phyloP scores from a whole-genome alignment of 371 early-diverging fungal species.

The Apophysomyces variabilis region DNA sequence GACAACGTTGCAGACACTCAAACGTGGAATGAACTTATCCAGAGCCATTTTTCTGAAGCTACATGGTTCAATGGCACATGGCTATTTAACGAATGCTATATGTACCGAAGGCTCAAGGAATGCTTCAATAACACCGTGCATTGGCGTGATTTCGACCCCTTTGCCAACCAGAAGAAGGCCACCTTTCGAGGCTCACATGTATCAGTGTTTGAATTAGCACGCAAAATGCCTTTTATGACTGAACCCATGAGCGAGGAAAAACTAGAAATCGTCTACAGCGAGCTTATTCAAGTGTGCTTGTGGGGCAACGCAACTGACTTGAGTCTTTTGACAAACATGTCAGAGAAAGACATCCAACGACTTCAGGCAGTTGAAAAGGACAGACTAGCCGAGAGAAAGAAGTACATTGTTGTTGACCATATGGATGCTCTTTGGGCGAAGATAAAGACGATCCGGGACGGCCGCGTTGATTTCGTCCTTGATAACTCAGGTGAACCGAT shows the following conservation, averaged over 20 bases:
- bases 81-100: conserved; percentile 82
- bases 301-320: conserved; percentile 94
- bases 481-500: conserved; percentile 79
- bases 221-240: conserved; percentile 51
- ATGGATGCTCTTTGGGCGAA: conserved; percentile 63
- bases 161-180: conserved; percentile 69
- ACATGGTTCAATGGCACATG: conserved; percentile 79
- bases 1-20: conserved; percentile 64
- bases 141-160: conserved; percentile 80
- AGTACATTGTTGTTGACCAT: conserved; percentile 67
- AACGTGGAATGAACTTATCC: conserved; percentile 68
- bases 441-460: conserved; percentile 47
- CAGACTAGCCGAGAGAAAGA: conserved; percentile 37
- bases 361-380: conserved; percentile 64
- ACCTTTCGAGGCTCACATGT: conserved; percentile 69
- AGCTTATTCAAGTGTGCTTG: conserved; percentile 74
- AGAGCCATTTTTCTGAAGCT: conserved; percentile 49
- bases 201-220: conserved; percentile 69
- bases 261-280: conserved; percentile 61
- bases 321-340: conserved; percentile 77
- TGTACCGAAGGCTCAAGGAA: conserved; percentile 80
- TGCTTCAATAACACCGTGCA: conserved; percentile 58
- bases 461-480: conserved; percentile 78
- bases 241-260: conserved; percentile 43
- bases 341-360: conserved; percentile 68